Percentiles rank a stretch among this genome's conserved stretches.
Conservation (phyloP, 2,329 filamentous ascomycete genomes). For the Pestalotiopsis sp. region DNA sequence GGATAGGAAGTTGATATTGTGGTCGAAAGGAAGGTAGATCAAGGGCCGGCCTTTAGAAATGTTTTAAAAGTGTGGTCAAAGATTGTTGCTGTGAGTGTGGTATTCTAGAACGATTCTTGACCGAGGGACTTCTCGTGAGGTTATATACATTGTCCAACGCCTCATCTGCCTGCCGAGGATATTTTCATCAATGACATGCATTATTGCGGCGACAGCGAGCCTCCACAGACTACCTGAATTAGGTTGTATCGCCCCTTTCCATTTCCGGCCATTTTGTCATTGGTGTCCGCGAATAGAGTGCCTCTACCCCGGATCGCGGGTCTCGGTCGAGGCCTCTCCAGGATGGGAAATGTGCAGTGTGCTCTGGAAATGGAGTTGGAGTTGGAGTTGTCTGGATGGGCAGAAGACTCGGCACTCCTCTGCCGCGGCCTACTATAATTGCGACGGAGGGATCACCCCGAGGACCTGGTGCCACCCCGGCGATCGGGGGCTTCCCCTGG, state of each 20-base stretch:
- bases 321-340: not conserved
- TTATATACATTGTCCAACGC: not conserved
- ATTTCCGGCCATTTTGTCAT: not conserved
- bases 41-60: not conserved
- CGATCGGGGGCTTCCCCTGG: not conserved
- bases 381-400: not conserved
- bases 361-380: not conserved
- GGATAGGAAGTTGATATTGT: not conserved
- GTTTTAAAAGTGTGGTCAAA: not conserved
- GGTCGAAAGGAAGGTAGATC: not conserved
- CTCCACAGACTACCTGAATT: not conserved
- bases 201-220: not conserved
- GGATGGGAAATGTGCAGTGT: not conserved
- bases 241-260: not conserved
- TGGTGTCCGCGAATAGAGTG: conserved; percentile 9
- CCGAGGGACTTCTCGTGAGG: not conserved
- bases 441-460: conserved; percentile 9
- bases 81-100: not conserved
- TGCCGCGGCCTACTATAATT: not conserved
- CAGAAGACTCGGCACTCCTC: not conserved
- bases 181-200: not conserved
- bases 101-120: not conserved
- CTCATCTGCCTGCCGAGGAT: not conserved
- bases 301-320: not conserved
- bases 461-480: not conserved